A percentile compares a stretch with the other conserved stretches of the same genome.
Evolutionary conservation across 371 early-diverging fungal species (phyloP).

Genomic region (Rhizomucor pusillus): DNA sequence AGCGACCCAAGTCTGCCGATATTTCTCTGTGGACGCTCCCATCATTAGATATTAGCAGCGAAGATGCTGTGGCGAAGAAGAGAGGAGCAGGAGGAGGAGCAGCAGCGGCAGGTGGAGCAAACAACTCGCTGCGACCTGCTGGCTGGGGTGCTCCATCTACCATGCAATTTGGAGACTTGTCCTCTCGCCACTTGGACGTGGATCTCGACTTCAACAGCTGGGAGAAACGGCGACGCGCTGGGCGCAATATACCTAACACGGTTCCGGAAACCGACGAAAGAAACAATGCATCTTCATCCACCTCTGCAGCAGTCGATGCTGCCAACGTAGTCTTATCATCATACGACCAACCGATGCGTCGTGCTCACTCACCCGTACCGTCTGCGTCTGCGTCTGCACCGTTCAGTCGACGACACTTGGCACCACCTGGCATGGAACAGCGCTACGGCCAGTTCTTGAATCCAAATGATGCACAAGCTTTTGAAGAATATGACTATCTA

Average conservation of each 20-base stretch:
- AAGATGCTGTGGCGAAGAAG: background rate
- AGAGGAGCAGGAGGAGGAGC: slow-evolving; percentile 6
- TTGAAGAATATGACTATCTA: slow-evolving; percentile 39
- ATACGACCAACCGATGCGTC: slow-evolving; percentile 1
- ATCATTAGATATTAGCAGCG: slow-evolving; percentile 8
- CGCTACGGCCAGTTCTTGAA: slow-evolving; percentile 28
- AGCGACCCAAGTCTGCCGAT: slow-evolving; percentile 68
- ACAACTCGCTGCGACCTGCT: slow-evolving; percentile 4
- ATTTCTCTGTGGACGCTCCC: slow-evolving; percentile 58
- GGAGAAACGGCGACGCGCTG: slow-evolving; percentile 18
- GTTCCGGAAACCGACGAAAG: slow-evolving; percentile 24
- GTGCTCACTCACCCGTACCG: slow-evolving; percentile 17
- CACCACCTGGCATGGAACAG: slow-evolving; percentile 27
- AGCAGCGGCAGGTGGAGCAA: slow-evolving; percentile 8
- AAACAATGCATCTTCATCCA: background rate
- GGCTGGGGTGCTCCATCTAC: slow-evolving; percentile 21
- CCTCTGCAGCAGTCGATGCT: slow-evolving; percentile 7
- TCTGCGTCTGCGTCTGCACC: slow-evolving; percentile 20
- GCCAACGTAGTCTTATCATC: slow-evolving; percentile 14
- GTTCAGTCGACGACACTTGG: slow-evolving; percentile 16
- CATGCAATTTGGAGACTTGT: slow-evolving; percentile 15
- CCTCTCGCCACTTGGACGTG: slow-evolving; percentile 15
- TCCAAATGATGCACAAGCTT: slow-evolving; percentile 21
- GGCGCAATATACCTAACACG: slow-evolving; percentile 43
- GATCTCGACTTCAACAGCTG: slow-evolving; percentile 27